Evolutionary conservation across 768 basidiomycete species (phyloP), one percentile per base, ranked within the genome.

Genomic region (Gymnopilus junonius): DNA sequence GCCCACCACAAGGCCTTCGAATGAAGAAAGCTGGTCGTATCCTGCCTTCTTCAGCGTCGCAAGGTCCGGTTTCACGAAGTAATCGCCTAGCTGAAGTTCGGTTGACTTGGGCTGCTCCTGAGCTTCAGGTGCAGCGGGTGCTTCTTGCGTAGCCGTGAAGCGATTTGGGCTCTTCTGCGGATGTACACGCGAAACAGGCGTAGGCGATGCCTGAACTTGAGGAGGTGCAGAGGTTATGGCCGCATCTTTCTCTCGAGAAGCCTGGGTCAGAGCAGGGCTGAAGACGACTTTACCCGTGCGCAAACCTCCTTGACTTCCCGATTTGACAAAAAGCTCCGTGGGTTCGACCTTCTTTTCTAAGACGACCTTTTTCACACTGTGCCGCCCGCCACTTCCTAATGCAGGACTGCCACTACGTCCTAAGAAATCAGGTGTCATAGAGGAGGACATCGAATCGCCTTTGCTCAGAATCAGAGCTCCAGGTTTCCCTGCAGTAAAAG

Each of bases 331-430:
- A 55, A 94, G 69, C 64, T 94, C 90, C 25, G 85, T 77, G 27
- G 92, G 83, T 55, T 92, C 90, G 15, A 93, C 80, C 72, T 90
- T 94, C 76, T 92, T 95, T 71, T 95, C 92, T 64, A 97, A 73
- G 37, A 95, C 89, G 61, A 98, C 83, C 72, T 97, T 97, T 81
- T 98, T 98, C 61, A 97, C 93, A 71, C 94, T 97, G 61, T 90
- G 87, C 58, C 89, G 82, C 62, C 77, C 81, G 43, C 86, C 91
- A 68, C 85, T 90, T 6, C 92, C 91, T 53, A 93, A 74, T 4
- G 87, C 80, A 1, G 89, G 87, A 65, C 86, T 88, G 10, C 84
- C 77, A 59, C 85, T 85, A 29, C 83, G 83, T 45, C 81, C 83
- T 60, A 90, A 62, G 68, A 92, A 86, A 63, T 94, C 92, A 4